Evolutionary conservation across 192 early-diverging fungal genomes (phyloP).

Genomic region (Entomortierella beljakovae): DNA sequence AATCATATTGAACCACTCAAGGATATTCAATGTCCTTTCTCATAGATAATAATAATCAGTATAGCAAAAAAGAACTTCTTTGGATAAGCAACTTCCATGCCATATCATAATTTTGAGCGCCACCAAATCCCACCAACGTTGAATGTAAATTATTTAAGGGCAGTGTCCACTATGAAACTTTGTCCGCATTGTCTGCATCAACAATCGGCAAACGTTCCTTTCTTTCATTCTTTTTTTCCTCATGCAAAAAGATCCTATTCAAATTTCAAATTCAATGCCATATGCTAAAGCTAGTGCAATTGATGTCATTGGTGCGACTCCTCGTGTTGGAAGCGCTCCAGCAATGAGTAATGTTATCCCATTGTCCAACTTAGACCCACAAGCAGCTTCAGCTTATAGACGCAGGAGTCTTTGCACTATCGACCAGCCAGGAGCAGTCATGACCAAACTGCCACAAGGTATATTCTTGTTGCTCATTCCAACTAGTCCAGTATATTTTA

Average conservation of each 20-base stretch:
- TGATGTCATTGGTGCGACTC: conserved; percentile 1
- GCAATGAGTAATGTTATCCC: conserved; percentile 12
- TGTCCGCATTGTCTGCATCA: background rate
- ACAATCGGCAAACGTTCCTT: background rate
- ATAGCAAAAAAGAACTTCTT: background rate
- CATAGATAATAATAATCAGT: background rate
- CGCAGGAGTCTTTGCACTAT: conserved; percentile 50
- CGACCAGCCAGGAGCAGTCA: conserved; percentile 65
- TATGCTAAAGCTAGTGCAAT: background rate
- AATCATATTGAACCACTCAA: too few species aligned
- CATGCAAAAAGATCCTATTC: conserved; percentile 49
- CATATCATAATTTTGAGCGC: too few species aligned
- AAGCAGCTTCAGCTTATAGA: conserved; percentile 19
- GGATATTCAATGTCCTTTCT: too few species aligned
- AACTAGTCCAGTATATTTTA: too few species aligned
- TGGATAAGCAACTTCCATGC: too few species aligned
- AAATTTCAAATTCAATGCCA: conserved; percentile 17
- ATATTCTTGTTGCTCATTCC: too few species aligned
- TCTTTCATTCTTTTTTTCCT: conserved; percentile 2
- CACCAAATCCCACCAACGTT: too few species aligned
- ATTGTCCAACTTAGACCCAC: conserved; percentile 3
- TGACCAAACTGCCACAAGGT: conserved; percentile 59
- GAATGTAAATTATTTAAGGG: too few species aligned
- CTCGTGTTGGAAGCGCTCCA: background rate
- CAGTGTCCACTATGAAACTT: background rate